Evolutionary conservation across 2,329 filamentous ascomycete species (phyloP).

Genomic region (Talaromyces sp.): DNA sequence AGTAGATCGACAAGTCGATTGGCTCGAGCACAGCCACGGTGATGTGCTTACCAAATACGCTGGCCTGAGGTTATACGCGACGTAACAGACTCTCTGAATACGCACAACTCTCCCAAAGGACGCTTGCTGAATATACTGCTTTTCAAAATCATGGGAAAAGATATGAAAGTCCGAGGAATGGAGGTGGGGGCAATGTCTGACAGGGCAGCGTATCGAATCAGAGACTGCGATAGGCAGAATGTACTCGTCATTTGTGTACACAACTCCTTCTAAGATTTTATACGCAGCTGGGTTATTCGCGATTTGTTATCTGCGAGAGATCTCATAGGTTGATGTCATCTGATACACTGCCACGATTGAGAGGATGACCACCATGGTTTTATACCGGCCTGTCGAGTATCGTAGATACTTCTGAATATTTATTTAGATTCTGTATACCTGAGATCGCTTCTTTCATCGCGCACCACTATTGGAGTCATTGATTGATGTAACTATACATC

Average conservation of each 20-base stretch:
- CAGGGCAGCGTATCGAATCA: background rate
- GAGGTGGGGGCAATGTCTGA: background rate
- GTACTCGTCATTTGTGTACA: background rate
- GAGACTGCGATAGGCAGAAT: background rate
- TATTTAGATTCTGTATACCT: too few species aligned
- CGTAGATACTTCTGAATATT: too few species aligned
- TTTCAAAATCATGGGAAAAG: background rate
- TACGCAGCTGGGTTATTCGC: background rate
- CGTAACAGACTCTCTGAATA: too few species aligned
- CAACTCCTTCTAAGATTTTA: background rate
- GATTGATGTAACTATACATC: too few species aligned
- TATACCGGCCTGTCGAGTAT: background rate
- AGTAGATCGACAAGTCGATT: too few species aligned
- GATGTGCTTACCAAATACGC: too few species aligned
- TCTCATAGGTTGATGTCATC: background rate
- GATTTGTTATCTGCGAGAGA: background rate
- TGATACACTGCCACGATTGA: conserved; percentile 1
- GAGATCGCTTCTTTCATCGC: too few species aligned
- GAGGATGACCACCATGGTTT: background rate
- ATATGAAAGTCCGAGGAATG: background rate
- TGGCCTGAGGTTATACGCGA: too few species aligned
- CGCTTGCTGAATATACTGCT: too few species aligned
- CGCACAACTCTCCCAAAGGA: too few species aligned
- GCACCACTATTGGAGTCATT: too few species aligned
- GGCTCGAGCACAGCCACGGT: too few species aligned